Base-by-base conservation (phyloP, 2,329 filamentous ascomycete species). In the Aspergillus latus region DNA sequence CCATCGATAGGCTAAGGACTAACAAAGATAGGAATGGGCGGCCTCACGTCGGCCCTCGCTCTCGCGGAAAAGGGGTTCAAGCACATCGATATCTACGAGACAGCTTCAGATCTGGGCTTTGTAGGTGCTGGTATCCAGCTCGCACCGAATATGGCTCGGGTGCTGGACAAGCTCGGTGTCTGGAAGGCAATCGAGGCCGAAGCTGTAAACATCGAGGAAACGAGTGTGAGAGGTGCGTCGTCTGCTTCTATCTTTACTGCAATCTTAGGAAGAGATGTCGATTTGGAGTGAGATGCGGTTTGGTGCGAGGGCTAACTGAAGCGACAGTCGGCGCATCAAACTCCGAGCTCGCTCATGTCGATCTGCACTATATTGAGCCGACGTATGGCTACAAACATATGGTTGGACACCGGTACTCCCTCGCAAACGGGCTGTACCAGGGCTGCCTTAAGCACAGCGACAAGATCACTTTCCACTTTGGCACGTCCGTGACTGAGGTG, bases 71-170 rank as follows among this genome's bases (percentile, higher is more conserved):
- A 86, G 64, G 90, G 89, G 6, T 92, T 93, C 74, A 83, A 79
- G 61, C 77, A 88, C 56, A 87, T 93, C 66, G 79, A 87, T 53
- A 84, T 93, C 49, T 93, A 86, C 70, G 90, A 93, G 70, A 83
- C 81, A 36, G 89, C 89, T 0, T 83, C 86, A 4, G 83, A 85
- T 62, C 80, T 93, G 3, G 89, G 89, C 4, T 93, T 93, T 65
- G 89, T 93, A 1, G 90, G 90, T 26, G 90, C 90, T 1, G 90
- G 90, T 4, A 93, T 94, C 62, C 90, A 95, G 70, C 80, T 93
- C 56, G 88, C 90, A 0, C 90, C 90, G 0, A 95, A 94, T 63
- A 88, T 93, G 82, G 86, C 87, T 3, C 83, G 88, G 2, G 88
- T 94, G 7, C 80, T 94, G 10, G 86, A 90, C 67, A 78, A 81